Percentiles rank a stretch among this genome's conserved stretches.
phyloP scores from a whole-genome alignment of 192 early-diverging fungal genomes.

The Coemansia sp. region DNA sequence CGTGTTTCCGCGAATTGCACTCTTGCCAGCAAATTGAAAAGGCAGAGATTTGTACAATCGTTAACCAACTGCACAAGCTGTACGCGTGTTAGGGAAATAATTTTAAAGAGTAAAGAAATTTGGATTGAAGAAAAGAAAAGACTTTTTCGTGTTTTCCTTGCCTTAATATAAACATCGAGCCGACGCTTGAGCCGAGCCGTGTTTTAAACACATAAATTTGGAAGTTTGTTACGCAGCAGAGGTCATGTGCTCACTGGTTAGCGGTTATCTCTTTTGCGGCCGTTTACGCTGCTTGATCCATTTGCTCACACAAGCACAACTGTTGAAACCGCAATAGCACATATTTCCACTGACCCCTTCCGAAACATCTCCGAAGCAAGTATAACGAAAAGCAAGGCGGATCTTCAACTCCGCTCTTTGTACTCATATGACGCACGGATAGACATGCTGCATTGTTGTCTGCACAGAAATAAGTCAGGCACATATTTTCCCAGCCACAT shows the following conservation, averaged over 20 bases:
- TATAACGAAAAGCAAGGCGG: neutral
- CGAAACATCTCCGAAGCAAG: neutral
- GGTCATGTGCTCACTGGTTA: no score
- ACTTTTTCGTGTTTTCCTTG: no score
- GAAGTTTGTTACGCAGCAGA: neutral
- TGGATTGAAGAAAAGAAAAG: neutral
- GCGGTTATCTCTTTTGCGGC: no score
- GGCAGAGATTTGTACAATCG: neutral
- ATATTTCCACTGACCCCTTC: neutral
- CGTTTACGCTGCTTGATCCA: neutral
- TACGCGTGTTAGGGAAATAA: neutral
- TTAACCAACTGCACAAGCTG: neutral
- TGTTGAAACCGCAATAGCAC: neutral
- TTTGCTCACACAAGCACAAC: neutral
- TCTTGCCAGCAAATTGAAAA: neutral
- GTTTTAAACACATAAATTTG: no score
- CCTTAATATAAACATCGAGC: no score
- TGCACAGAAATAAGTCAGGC: neutral
- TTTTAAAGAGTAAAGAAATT: neutral
- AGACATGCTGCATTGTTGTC: neutral
- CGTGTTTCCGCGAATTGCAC: no score
- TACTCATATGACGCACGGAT: neutral
- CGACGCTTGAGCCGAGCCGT: no score
- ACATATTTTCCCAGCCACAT: neutral
- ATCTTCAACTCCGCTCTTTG: neutral